phyloP scores from a whole-genome alignment of 495 filamentous ascomycete genomes.

The Delitschia confertaspora region DNA sequence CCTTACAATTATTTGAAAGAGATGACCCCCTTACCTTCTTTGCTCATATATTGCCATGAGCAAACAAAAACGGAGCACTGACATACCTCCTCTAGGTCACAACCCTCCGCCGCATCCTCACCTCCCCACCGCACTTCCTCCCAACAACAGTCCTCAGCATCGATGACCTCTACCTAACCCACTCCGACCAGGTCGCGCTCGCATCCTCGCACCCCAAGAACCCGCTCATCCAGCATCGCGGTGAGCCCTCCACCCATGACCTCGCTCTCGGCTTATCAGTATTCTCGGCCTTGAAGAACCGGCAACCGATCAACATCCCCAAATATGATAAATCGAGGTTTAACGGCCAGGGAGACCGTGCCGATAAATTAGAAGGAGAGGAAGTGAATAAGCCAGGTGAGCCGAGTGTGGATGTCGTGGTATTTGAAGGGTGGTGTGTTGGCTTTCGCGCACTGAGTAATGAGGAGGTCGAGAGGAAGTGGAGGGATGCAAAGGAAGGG shows the following conservation, averaged over 20 bases:
- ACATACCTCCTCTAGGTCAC: conserved; percentile 56
- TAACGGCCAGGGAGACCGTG: conserved; percentile 69
- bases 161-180: conserved; percentile 82
- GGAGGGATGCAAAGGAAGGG: conserved; percentile 44
- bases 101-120: conserved; percentile 56
- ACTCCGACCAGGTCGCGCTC: conserved; percentile 60
- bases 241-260: conserved; percentile 83
- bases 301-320: conserved; percentile 54
- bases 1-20: too few relatives aligned
- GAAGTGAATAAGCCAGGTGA: conserved; percentile 49
- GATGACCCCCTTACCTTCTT: too few relatives aligned
- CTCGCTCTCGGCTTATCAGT: conserved; percentile 52
- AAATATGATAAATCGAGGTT: conserved; percentile 77
- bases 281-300: conserved; percentile 50
- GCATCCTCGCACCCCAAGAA: conserved; percentile 59
- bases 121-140: conserved; percentile 55
- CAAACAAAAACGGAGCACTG: too few relatives aligned
- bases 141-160: conserved; percentile 72
- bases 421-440: conserved; percentile 91
- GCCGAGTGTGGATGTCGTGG: conserved; percentile 51
- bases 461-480: conserved; percentile 46
- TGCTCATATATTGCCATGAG: too few relatives aligned
- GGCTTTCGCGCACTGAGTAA: conserved; percentile 65
- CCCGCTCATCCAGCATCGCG: conserved; percentile 68
- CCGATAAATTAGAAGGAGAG: conserved; percentile 51